Conservation (phyloP, 2,329 filamentous ascomycete species). For the Botrytis tulipae region DNA sequence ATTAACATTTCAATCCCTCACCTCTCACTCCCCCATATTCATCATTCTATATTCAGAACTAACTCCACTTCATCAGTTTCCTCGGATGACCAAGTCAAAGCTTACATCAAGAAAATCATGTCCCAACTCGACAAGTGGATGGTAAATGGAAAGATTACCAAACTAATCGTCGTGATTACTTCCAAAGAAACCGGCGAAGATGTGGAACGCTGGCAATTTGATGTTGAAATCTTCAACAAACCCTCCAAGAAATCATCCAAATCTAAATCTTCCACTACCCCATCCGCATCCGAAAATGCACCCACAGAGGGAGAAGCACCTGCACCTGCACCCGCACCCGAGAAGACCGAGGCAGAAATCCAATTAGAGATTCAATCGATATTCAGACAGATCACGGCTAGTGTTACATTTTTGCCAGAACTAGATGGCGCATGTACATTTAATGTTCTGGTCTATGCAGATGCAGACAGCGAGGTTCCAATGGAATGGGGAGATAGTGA, state of each 20-base stretch:
- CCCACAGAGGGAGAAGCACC: conserved; percentile 42
- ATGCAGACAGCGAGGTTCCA: conserved; percentile 93
- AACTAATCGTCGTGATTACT: conserved; percentile 93
- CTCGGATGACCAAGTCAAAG: conserved; percentile 95
- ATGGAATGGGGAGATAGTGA: conserved; percentile 99
- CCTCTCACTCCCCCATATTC: background rate
- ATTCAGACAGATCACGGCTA: conserved; percentile 96
- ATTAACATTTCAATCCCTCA: no score
- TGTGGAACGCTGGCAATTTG: conserved; percentile 97
- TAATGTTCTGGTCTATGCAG: conserved; percentile 96
- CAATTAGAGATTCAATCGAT: conserved; percentile 94
- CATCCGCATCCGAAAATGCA: conserved; percentile 60
- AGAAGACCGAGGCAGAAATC: conserved; percentile 92
- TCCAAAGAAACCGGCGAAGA: conserved; percentile 96
- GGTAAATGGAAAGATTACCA: conserved; percentile 93
- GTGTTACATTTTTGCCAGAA: conserved; percentile 93
- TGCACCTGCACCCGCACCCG: conserved; percentile 42
- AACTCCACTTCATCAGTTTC: conserved; percentile 58
- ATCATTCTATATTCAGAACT: background rate
- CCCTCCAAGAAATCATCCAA: conserved; percentile 43
- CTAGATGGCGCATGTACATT: conserved; percentile 95
- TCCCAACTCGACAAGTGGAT: conserved; percentile 97
- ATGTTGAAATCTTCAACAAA: conserved; percentile 58
- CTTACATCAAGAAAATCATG: conserved; percentile 99
- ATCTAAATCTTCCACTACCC: conserved; percentile 40